phyloP scores from a whole-genome alignment of 2,329 filamentous ascomycete genomes.

The Cryphonectria radicalis region DNA sequence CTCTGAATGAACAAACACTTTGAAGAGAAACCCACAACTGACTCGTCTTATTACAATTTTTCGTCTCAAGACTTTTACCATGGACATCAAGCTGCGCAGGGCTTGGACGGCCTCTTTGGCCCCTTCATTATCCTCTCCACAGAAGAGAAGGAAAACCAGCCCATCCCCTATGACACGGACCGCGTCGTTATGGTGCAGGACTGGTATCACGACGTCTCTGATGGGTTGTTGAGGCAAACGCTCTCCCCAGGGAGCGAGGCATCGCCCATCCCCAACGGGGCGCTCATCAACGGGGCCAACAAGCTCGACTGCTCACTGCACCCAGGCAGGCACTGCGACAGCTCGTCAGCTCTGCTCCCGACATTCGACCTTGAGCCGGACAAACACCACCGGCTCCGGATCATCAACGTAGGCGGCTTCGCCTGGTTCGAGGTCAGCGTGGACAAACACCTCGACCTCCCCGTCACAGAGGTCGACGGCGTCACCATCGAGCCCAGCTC shows the following conservation, averaged over 20 bases:
- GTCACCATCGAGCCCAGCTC: constrained; percentile 64
- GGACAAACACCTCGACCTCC: constrained; percentile 60
- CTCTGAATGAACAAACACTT: neutral
- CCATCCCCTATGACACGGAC: constrained; percentile 60
- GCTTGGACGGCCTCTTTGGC: constrained; percentile 69
- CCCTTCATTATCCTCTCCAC: constrained; percentile 66
- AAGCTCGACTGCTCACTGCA: constrained; percentile 45
- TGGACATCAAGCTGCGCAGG: constrained; percentile 63
- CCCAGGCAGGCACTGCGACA: constrained; percentile 49
- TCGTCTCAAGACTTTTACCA: constrained; percentile 41
- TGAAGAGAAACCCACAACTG: neutral
- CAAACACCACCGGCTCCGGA: constrained; percentile 65
- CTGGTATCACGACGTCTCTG: constrained; percentile 66
- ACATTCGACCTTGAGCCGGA: constrained; percentile 54
- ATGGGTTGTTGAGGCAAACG: constrained; percentile 42
- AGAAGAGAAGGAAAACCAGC: constrained; percentile 53
- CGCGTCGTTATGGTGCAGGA: constrained; percentile 68
- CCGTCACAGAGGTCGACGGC: constrained; percentile 72
- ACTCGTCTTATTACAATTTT: neutral
- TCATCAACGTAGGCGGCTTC: constrained; percentile 73
- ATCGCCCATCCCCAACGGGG: constrained; percentile 50
- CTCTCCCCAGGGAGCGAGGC: constrained; percentile 48
- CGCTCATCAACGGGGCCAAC: constrained; percentile 50
- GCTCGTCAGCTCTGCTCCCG: constrained; percentile 42
- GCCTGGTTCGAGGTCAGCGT: constrained; percentile 74